Base-by-base conservation (phyloP, 768 basidiomycete species). In the Chalciporus chontae region DNA sequence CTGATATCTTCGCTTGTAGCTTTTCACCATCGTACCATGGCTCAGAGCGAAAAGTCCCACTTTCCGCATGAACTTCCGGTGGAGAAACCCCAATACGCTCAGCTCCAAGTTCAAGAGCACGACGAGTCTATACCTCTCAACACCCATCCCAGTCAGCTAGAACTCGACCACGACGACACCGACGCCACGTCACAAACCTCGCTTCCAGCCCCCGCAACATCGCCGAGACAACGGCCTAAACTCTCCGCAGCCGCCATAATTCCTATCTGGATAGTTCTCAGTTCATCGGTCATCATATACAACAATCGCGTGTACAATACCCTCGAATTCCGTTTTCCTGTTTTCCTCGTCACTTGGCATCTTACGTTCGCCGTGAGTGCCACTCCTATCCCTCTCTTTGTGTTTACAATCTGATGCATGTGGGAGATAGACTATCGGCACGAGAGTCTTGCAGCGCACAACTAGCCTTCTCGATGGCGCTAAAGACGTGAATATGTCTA, bases 261-360 rank as follows among this genome's bases (percentile, higher is more conserved):
- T 49, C 94, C 91, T 23, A 73, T 95, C 48, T 98, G 95, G 95
- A 97, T 96, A 62, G 71, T 81, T 17, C 85, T 95, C 58, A 88
- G 85, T 56, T 91, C 92, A 21, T 66, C 82, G 8, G 94, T 97
- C 65, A 97, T 97, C 71, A 83, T 96, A 51, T 96, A 97, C 81
- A 96, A 96, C 80, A 95, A 93, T 69, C 84, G 84, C 64, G 70
- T 90, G 58, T 92, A 90, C 77, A 89, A 88, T 70, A 79, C 78
- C 40, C 81, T 88, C 62, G 69, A 83, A 52, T 96, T 96, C 76
- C 81, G 82, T 62, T 96, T 75, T 73, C 94, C 94, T 24, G 92
- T 96, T 56, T 95, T 94, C 70, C 79, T 93, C 40, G 92, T 94
- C 48, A 94, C 92, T 37, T 94, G 79, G 79, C 93, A 93, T 67